Percentiles rank a stretch among this genome's conserved stretches.
phyloP scores from a whole-genome alignment of 2,329 filamentous ascomycete species.

The Phyllosticta paracitricarpa region DNA sequence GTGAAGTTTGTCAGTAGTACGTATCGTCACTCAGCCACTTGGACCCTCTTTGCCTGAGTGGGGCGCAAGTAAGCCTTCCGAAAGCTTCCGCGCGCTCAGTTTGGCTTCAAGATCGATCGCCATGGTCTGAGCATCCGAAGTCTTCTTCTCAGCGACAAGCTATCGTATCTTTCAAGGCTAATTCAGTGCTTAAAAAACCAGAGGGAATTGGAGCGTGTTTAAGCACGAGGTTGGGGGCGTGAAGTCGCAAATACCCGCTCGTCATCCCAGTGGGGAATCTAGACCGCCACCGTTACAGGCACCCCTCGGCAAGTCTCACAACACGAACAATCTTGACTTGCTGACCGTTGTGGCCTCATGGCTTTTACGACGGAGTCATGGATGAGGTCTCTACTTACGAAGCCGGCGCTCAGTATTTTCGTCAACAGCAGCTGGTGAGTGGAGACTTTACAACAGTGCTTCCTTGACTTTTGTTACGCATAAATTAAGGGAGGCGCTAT shows the following conservation, averaged over 20 bases:
- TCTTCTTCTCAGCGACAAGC: neutral
- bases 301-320: neutral
- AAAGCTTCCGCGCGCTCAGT: neutral
- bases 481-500: neutral
- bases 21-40: neutral
- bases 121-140: neutral
- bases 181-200: neutral
- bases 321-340: neutral
- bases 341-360: neutral
- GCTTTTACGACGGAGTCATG: neutral
- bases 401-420: neutral
- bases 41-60: neutral
- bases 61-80: neutral
- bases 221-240: neutral
- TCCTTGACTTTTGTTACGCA: neutral
- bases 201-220: neutral
- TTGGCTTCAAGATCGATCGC: neutral
- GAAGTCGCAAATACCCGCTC: neutral
- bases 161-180: neutral
- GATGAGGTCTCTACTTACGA: neutral
- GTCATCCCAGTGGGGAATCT: neutral
- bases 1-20: slow-evolving; percentile 11
- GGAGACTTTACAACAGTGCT: neutral
- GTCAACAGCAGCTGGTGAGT: neutral
- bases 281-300: neutral